A percentile compares a stretch with the other conserved stretches of the same genome.
These are phyloP conservation scores for Pterocarpus santalinus DNA, from an alignment of 306 rosid genomes.

Conservation along the genomic window DNA sequence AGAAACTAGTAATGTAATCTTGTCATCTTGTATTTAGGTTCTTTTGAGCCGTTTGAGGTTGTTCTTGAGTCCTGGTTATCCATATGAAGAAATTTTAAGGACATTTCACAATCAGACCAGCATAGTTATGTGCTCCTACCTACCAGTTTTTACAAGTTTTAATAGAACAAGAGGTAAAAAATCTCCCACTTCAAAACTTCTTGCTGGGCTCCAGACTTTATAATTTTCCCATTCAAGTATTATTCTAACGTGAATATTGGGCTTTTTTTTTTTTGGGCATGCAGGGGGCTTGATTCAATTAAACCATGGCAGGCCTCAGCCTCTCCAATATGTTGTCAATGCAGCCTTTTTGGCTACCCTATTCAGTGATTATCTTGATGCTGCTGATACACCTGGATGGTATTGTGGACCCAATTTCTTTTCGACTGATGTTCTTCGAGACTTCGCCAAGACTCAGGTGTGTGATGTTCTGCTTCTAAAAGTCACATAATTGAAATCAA, in stretches of 20 bases:
- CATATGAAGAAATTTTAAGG: constrained; percentile 81
- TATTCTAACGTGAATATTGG: constrained; percentile 22
- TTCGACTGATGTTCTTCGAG: constrained; percentile 73
- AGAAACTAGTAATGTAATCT: constrained; percentile 13
- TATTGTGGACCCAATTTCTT: constrained; percentile 89
- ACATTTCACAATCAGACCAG: constrained; percentile 86
- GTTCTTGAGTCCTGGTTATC: constrained; percentile 91
- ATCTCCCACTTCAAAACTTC: not conserved
- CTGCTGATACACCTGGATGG: constrained; percentile 95
- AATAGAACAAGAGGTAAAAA: constrained; percentile 76
- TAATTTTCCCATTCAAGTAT: not conserved
- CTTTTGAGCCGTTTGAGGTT: constrained; percentile 83
- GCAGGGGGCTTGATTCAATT: constrained; percentile 82
- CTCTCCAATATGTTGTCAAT: constrained; percentile 82
- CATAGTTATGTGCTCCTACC: constrained; percentile 84
- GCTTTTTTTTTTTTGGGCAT: not conserved
- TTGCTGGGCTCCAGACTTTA: not conserved
- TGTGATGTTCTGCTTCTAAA: constrained; percentile 23
- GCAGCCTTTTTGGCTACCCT: constrained; percentile 88
- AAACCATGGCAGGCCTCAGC: constrained; percentile 89
- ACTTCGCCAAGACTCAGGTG: constrained; percentile 83
- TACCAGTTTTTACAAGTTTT: constrained; percentile 74
- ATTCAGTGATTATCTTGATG: constrained; percentile 85
- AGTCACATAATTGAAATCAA: not conserved
- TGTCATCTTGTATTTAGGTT: constrained; percentile 59